Base-by-base conservation (phyloP, 306 rosid genomes). In the Corylus avellana region DNA sequence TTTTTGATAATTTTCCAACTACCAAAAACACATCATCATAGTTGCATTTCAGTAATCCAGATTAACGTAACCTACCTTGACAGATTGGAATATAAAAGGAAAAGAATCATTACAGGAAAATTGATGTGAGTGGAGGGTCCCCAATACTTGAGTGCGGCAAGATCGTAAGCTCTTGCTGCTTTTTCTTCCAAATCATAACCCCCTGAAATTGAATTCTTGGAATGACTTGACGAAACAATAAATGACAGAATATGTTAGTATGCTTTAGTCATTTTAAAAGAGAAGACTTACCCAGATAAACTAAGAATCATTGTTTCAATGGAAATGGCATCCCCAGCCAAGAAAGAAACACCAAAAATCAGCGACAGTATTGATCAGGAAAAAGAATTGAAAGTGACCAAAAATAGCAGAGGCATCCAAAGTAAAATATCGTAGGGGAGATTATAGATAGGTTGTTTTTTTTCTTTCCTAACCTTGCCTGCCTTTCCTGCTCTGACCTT, bases 101-200 rank as follows among this genome's bases (percentile, higher is more conserved):
- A 71, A 54, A 22, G 48, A 69, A 48, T 35, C 67, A 82, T 84
- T 89, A 94, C 98, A 72, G 97, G 91, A 86, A 90, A 92, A 85
- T 94, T 94, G 75, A 92, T 89, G 78, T 94, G 97, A 82, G 97
- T 92, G 83, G 97, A 90, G 85, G 97, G 93, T 67, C 97, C 98
- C 98, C 98, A 93, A 78, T 93, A 93, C 95, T 93, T 93, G 86
- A 93, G 93, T 79, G 98, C 97, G 10, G 98, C 98, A 70, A 86
- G 92, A 89, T 94, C 98, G 84, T 94, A 92, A 77, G 98, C 93
- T 85, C 94, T 90, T 25, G 97, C 97, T 77, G 97, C 98, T 86
- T 94, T 94, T 77, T 90, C 94, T 80, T 94, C 98, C 98, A 90
- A 88, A 85, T 94, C 98, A 89, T 94, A 92, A 74, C 98, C 98